Evolutionary conservation across 2,329 filamentous ascomycete species (phyloP), one percentile per base, ranked within the genome.

Genomic region (Scleromitrula shiraiana): DNA sequence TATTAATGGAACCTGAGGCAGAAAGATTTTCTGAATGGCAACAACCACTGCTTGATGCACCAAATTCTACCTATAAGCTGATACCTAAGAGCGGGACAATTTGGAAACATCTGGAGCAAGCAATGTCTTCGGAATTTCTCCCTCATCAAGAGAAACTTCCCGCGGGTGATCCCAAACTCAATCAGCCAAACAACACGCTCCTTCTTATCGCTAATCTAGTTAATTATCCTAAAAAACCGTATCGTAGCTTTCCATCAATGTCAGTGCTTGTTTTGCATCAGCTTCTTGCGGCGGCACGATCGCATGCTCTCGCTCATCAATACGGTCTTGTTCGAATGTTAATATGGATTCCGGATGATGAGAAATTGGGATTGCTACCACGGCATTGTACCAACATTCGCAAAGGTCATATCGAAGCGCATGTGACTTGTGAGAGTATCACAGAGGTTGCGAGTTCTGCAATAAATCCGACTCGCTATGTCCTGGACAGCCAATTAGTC

Each of bases 281-380:
- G 60, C 74, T 87, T 49, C 70, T 82, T 56, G 69, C 66, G 36
- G 72, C 75, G 42, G 77, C 85, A 46, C 73, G 78, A 52, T 68
- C 71, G 2, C 72, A 78, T 41, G 65, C 70, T 0, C 70, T 83
- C 0, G 78, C 94, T 56, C 84, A 95, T 57, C 71, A 72, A 23
- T 90, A 88, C 62, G 91, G 91, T 3, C 75, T 82, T 15, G 82
- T 95, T 3, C 80, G 89, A 41, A 83, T 91, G 71, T 73, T 97
- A 1, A 62, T 90, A 32, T 90, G 89, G 82, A 60, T 82, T 3
- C 73, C 77, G 1, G 70, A 82, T 36, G 69, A 76, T 0, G 83
- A 88, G 48, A 79, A 79, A 54, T 59, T 65, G 6, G 53, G 64
- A 1, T 56, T 87, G 1, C 50, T 95, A 7, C 84, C 90, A 0